phyloP scores from a whole-genome alignment of 768 basidiomycete species.

The Phlegmacium glaucopus region DNA sequence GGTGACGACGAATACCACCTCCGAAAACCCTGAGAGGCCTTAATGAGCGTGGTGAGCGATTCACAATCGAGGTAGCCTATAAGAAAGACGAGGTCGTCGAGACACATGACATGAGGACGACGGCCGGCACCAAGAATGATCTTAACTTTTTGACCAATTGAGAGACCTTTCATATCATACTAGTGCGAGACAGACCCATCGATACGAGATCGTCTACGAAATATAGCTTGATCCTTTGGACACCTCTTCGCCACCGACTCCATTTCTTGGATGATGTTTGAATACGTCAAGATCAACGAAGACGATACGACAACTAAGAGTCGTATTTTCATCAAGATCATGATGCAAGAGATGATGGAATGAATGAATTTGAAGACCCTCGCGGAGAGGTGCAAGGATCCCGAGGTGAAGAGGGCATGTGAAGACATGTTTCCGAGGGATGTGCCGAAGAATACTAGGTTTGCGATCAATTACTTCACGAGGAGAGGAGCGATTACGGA shows the following conservation, averaged over 20 bases:
- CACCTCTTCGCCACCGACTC: constrained; percentile 85
- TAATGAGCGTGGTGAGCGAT: no score
- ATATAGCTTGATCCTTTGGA: constrained; percentile 96
- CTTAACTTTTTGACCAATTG: no score
- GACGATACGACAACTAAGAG: constrained; percentile 95
- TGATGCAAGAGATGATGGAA: constrained; percentile 95
- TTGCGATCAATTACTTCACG: constrained; percentile 98
- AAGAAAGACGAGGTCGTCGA: no score
- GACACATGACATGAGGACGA: no score
- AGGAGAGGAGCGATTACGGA: constrained; percentile 91
- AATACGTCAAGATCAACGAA: constrained; percentile 89
- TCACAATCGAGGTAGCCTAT: no score
- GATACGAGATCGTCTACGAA: constrained; percentile 96
- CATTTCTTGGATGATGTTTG: constrained; percentile 84
- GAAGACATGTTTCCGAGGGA: constrained; percentile 93
- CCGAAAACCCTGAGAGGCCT: no score
- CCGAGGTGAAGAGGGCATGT: constrained; percentile 71
- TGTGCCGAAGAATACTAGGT: constrained; percentile 94
- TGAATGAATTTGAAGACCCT: constrained; percentile 84
- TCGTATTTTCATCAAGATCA: constrained; percentile 96
- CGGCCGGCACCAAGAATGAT: no score
- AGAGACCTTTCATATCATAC: no score
- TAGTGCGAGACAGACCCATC: no score
- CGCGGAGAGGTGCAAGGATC: constrained; percentile 88
- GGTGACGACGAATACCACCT: no score